Evolutionary conservation across 176 grass and related monocot genomes (phyloP), one percentile per base, ranked within the genome.

Genomic region (Pharus latifolius): DNA sequence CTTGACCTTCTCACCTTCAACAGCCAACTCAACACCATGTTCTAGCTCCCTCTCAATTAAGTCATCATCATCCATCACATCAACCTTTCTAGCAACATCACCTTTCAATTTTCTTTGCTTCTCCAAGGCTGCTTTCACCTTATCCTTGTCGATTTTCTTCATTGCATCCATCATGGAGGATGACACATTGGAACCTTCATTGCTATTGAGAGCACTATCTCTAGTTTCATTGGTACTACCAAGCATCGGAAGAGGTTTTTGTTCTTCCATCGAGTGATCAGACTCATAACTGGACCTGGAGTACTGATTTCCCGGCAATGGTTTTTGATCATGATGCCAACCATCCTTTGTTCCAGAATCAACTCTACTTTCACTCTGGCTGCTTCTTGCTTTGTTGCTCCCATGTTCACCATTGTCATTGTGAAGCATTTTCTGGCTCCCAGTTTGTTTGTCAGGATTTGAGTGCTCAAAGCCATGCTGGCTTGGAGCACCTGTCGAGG

Each of bases 41-140:
- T 96, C 92, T 61, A 96, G 65, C 53, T 96, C 88, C 61, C 85
- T 89, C 85, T 96, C 92, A 46, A 96, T 87, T 53, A 89, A 60
- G 56, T 96, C 88, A 13, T 96, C 92, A 52, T 96, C 92, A 82
- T 97, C 83, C 19, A 92, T 72, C 28, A 79, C 14, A 84, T 92
- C 84, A 56, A 70, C 52, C 43, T 89, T 96, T 74, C 44, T 73
- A 33, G 82, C 57, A 70, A 84, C 67, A 24, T 84, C 85, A 61
- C 70, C 79, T 78, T 83, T 88, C 16, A 65, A 72, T 73, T 92
- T 96, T 60, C 85, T 88, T 55, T 80, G 80, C 69, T 92, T 92
- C 64, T 96, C 92, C 76, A 96, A 67, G 45, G 83, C 80, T 66
- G 88, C 88, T 60, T 96, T 96, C 49, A 96, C 91, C 56, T 91